Evolutionary conservation across 2,329 filamentous ascomycete genomes (phyloP).

Genomic region (Penicillium sp.): DNA sequence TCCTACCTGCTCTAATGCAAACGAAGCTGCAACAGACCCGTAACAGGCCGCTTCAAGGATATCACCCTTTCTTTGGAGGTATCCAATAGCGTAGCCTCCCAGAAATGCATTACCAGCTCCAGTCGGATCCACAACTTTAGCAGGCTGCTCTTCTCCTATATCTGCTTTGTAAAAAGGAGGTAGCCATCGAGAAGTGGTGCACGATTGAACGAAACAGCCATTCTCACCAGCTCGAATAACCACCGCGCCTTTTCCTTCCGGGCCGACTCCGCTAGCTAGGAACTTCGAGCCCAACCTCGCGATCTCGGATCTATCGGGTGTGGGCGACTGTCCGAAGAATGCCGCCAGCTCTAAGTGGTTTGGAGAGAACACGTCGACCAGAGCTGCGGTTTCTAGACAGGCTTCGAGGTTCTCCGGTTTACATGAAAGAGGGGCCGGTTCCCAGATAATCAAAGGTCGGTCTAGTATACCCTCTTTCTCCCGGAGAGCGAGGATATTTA

Average conservation of each 20-base stretch:
- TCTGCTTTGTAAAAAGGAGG: constrained; percentile 25
- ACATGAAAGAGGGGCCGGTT: constrained; percentile 23
- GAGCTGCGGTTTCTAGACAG: constrained; percentile 12
- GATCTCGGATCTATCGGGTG: constrained; percentile 5
- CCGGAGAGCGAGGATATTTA: constrained; percentile 17
- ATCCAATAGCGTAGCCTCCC: constrained; percentile 31
- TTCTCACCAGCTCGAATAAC: constrained; percentile 33
- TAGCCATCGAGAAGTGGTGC: constrained; percentile 23
- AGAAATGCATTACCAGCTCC: constrained; percentile 40
- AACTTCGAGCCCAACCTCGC: constrained; percentile 11
- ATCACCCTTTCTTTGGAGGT: constrained; percentile 18
- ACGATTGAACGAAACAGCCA: constrained; percentile 26
- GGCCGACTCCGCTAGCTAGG: constrained; percentile 16
- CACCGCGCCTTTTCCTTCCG: constrained; percentile 16
- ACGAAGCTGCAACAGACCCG: constrained; percentile 35
- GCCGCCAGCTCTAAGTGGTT: constrained; percentile 38
- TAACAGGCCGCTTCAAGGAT: constrained; percentile 27
- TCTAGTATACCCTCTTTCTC: constrained; percentile 5
- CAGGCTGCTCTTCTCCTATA: background rate
- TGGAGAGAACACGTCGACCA: constrained; percentile 37
- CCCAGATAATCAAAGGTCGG: constrained; percentile 24
- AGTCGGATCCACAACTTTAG: constrained; percentile 34
- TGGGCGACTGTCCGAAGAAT: constrained; percentile 14
- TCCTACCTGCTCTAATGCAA: constrained; percentile 33
- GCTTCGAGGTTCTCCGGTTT: constrained; percentile 21